Base-by-base conservation (phyloP, 2,329 filamentous ascomycete genomes). In the Lasiodiplodia theobromae region DNA sequence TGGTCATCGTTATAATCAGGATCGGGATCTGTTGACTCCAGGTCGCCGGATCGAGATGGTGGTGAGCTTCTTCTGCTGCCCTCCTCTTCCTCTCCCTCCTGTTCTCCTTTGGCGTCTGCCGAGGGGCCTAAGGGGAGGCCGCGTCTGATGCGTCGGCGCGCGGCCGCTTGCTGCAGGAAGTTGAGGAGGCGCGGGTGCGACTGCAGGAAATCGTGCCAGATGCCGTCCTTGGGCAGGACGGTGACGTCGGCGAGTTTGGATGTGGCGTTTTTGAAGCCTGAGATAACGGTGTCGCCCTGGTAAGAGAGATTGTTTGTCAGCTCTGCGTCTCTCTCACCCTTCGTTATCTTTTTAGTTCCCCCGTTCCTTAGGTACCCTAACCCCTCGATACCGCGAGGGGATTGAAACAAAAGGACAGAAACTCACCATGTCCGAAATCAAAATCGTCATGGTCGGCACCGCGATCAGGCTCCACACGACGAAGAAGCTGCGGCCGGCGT, bases 381-480 rank as follows among this genome's bases (percentile, higher is more conserved):
- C 0, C 8, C 31, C 31, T 34, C 31, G 31, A 34, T 34, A 34
- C 8, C 31, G 1, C 31, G 31, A 10, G 31, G n/a, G n/a, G n/a
- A n/a, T n/a, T n/a, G n/a, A n/a, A n/a, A n/a, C n/a, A n/a, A n/a
- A n/a, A n/a, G 34, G n/a, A 16, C 12, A 5, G 28, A 11, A 16
- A 47, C 58, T 44, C 5, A 38, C 53, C 57, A 68, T 71, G 66
- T 79, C 74, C 0, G 72, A 75, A 11, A 80, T 74, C 14, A 97
- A 86, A 21, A 97, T 90, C 0, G 94, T 97, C 86, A 94, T 94
- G 2, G 92, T 94, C 0, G 94, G 94, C 3, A 97, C 85, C 0
- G 94, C 93, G 31, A 97, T 86, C 1, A 97, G 78, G 16, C 90
- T 92, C 94, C 94, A 97, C 68, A 97, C 90, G n/a, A 97, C 92